Evolutionary conservation across 1,284 basidiomycete species (phyloP).

Genomic region (Pisolithus thermaeus): DNA sequence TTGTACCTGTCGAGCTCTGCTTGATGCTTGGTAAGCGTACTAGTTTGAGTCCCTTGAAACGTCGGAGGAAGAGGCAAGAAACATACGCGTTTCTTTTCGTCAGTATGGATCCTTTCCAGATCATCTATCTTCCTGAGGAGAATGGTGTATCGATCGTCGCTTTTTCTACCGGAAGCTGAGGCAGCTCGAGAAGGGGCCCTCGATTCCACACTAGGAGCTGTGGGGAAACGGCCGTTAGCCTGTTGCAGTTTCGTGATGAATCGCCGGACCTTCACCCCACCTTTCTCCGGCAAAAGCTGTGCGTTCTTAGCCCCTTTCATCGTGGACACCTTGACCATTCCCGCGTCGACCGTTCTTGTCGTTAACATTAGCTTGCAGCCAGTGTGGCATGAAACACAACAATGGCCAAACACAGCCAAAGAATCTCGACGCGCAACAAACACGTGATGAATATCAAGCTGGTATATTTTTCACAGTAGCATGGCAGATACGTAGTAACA

Average conservation of each 20-base stretch:
- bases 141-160: slow-evolving; percentile 42
- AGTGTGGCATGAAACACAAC: slow-evolving; percentile 6
- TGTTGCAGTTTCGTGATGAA: neutral
- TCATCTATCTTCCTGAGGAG: slow-evolving; percentile 62
- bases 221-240: neutral
- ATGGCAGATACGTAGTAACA: neutral
- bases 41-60: neutral
- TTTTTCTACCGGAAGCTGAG: slow-evolving; percentile 6
- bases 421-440: slow-evolving; percentile 13
- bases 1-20: slow-evolving; percentile 55
- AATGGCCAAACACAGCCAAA: slow-evolving; percentile 18
- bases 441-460: slow-evolving; percentile 24
- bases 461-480: too few species aligned
- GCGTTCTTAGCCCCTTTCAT: slow-evolving; percentile 37
- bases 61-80: slow-evolving; percentile 5
- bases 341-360: neutral
- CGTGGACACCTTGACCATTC: neutral
- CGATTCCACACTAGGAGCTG: slow-evolving; percentile 18
- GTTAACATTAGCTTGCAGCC: neutral
- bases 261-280: slow-evolving; percentile 14
- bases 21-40: slow-evolving; percentile 40
- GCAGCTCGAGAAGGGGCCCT: slow-evolving; percentile 6
- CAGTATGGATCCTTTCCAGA: slow-evolving; percentile 55
- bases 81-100: slow-evolving; percentile 61
- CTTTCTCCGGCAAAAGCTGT: slow-evolving; percentile 35